phyloP scores from a whole-genome alignment of 306 rosid species.

The Aeschynomene evenia region DNA sequence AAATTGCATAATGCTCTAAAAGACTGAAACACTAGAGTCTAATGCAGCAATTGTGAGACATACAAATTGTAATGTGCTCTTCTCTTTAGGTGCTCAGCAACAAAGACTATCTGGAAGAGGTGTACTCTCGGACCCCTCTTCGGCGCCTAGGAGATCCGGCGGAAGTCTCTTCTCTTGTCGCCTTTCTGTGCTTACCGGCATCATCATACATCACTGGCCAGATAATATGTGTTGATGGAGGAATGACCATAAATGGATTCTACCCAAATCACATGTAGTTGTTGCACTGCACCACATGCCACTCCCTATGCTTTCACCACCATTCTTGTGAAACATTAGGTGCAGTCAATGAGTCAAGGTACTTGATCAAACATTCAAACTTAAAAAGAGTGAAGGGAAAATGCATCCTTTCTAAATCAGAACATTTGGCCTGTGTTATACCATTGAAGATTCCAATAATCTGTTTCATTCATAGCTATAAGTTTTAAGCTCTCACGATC shows the following conservation, averaged over 20 bases:
- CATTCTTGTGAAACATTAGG: constrained; percentile 5
- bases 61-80: background rate
- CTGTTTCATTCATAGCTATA: background rate
- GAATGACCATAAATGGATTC: constrained; percentile 71
- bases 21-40: background rate
- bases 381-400: background rate
- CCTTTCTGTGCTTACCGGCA: constrained; percentile 80
- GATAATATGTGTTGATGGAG: constrained; percentile 74
- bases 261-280: constrained; percentile 38
- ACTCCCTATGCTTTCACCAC: background rate
- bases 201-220: constrained; percentile 79
- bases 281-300: constrained; percentile 21
- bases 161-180: constrained; percentile 69
- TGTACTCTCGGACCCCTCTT: constrained; percentile 70
- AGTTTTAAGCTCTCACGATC: background rate
- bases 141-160: constrained; percentile 65
- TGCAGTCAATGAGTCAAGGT: background rate
- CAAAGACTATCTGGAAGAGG: constrained; percentile 60
- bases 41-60: background rate
- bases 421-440: background rate
- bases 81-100: constrained; percentile 58
- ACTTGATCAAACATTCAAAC: background rate
- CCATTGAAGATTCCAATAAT: constrained; percentile 7
- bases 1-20: background rate
- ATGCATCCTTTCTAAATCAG: constrained; percentile 1